Percentiles rank a stretch among this genome's conserved stretches.
These are phyloP conservation scores for Solanum lycopersicoides DNA, from an alignment of 257 asterid genomes.

Conservation along the genomic window DNA sequence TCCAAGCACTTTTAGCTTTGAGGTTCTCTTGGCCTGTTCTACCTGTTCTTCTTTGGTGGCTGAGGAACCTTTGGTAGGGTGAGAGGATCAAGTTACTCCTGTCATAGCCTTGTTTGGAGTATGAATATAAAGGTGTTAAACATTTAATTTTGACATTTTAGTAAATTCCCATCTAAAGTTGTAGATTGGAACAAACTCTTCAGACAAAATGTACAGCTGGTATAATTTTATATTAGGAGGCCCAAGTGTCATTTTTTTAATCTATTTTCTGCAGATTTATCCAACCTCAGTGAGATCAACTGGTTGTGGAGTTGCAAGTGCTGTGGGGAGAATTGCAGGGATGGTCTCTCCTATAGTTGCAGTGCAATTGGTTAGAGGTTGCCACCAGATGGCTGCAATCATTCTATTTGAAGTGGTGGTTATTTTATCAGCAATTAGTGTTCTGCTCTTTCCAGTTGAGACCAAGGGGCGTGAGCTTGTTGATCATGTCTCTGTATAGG, in stretches of 20 bases:
- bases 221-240: not conserved
- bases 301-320: conserved; percentile 57
- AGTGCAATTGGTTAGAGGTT: conserved; percentile 51
- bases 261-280: conserved; percentile 39
- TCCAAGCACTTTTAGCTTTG: not conserved
- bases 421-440: conserved; percentile 38
- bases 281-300: conserved; percentile 76
- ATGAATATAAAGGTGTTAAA: not conserved
- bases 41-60: not conserved
- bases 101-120: not conserved
- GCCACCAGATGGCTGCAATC: conserved; percentile 57
- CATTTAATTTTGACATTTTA: not conserved
- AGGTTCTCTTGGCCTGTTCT: not conserved
- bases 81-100: not conserved
- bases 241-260: not conserved
- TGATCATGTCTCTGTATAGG: conserved; percentile 4
- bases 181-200: not conserved
- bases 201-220: not conserved
- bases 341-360: conserved; percentile 79
- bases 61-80: not conserved
- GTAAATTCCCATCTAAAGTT: not conserved
- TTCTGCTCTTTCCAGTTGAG: conserved; percentile 40
- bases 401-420: conserved; percentile 42
- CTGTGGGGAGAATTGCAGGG: conserved; percentile 75
- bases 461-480: conserved; percentile 15